phyloP scores from a whole-genome alignment of 2,329 filamentous ascomycete species.

The Colletotrichum echinochloae region DNA sequence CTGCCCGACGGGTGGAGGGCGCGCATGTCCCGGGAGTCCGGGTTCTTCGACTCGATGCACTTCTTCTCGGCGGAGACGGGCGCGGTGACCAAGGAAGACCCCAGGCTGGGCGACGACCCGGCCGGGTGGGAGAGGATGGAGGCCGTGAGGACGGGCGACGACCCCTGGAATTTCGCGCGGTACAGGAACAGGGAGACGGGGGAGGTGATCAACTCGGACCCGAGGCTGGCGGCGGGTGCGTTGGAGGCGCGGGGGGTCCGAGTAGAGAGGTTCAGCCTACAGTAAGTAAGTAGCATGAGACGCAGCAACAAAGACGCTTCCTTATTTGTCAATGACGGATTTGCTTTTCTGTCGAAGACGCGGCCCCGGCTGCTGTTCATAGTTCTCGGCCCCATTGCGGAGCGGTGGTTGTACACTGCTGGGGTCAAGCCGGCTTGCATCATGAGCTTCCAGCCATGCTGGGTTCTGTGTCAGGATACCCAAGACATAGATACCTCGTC shows the following conservation, averaged over 20 bases:
- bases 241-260: background rate
- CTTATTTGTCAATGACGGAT: background rate
- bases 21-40: background rate
- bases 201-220: background rate
- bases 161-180: background rate
- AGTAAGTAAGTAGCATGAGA: too few species aligned
- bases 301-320: too few species aligned
- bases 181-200: background rate
- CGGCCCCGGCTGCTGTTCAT: too few species aligned
- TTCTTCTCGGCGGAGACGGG: background rate
- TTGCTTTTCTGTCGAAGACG: background rate
- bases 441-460: too few species aligned
- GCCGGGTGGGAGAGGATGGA: conserved; percentile 1
- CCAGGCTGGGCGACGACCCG: background rate
- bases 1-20: conserved; percentile 8
- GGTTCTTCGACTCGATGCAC: conserved; percentile 13
- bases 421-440: background rate
- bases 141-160: background rate
- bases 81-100: background rate
- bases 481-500: background rate
- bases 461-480: background rate
- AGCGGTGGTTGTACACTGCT: background rate
- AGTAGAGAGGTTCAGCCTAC: background rate
- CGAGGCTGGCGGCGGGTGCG: background rate
- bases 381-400: background rate